Evolutionary conservation across 768 basidiomycete genomes (phyloP).

Genomic region (Chalciporus sphaerocephalus): DNA sequence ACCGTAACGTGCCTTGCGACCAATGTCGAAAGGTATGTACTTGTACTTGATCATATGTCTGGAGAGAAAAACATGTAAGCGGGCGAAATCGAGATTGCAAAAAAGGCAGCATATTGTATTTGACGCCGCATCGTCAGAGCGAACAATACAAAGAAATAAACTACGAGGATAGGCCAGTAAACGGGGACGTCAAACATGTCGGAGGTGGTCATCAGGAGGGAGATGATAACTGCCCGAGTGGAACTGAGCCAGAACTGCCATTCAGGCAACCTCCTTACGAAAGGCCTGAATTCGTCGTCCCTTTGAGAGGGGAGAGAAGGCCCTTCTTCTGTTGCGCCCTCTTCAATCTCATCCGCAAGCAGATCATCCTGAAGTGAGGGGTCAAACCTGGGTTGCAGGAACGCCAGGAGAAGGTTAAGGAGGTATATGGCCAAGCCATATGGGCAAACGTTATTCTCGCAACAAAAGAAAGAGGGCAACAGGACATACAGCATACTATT

Average conservation of each 20-base stretch:
- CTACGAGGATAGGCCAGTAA: constrained; percentile 97
- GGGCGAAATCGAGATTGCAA: not conserved
- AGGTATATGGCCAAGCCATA: constrained; percentile 94
- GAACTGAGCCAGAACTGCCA: constrained; percentile 97
- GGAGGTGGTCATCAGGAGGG: constrained; percentile 76
- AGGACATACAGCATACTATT: constrained; percentile 64
- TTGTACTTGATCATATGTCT: constrained; percentile 99
- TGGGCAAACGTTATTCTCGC: constrained; percentile 24
- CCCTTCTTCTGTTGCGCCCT: constrained; percentile 65
- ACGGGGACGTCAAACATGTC: constrained; percentile 92
- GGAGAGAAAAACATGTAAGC: constrained; percentile 10
- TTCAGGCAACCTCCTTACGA: constrained; percentile 91
- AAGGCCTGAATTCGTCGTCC: constrained; percentile 97
- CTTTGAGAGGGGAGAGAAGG: constrained; percentile 59
- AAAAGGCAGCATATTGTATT: constrained; percentile 68
- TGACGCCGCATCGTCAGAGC: constrained; percentile 93
- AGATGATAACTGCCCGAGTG: constrained; percentile 82
- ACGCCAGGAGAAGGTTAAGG: constrained; percentile 92
- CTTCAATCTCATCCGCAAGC: constrained; percentile 91
- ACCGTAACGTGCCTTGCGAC: constrained; percentile 87
- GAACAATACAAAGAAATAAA: constrained; percentile 96
- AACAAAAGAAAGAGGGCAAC: not conserved
- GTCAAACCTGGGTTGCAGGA: constrained; percentile 97
- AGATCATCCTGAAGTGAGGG: constrained; percentile 93
- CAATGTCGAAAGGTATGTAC: constrained; percentile 93